Base-by-base conservation (phyloP, 768 basidiomycete genomes). In the Trametes elegans region DNA sequence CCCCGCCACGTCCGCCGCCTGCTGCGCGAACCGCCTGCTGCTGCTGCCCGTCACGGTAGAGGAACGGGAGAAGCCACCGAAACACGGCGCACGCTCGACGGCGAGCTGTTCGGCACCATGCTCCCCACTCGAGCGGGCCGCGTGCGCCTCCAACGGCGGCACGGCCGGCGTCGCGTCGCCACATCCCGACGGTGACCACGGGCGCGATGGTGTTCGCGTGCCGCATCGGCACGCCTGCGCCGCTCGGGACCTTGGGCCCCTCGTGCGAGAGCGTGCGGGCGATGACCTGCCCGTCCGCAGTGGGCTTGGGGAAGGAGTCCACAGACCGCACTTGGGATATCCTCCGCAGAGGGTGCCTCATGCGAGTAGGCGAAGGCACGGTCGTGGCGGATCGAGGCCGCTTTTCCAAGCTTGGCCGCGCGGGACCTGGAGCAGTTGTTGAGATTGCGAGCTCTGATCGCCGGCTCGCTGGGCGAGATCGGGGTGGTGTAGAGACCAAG, bases 11-110 rank as follows among this genome's bases (percentile, higher is more conserved):
- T 43, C 62, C 43, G 23, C 59, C 46, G 18, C 53, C 55, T 31
- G 53, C 61, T 34, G 62, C 29, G 48, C 66, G 69, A 65, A 41
- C 11, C n/a, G n/a, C n/a, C n/a, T 41, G 16, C 36, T 53, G 59
- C 28, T 72, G 59, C 57, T 69, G 49, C n/a, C 68, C 66, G 51
- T 76, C 73, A 28, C 59, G 77, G 69, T 63, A 78, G 63, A 85
- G 74, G 23, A 75, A 74, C 3, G 55, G 62, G 19, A 43, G 51
- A 11, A 55, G 54, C 57, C 53, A 60, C 7, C 45, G 29, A 53
- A 56, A 56, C 23, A 54, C 44, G 9, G 53, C 21, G 31, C 55
- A 23, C 48, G 46, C 21, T 34, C 21, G 57, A 39, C 11, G 53
- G 27, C 6, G 42, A 42, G 7, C 57, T 44, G 29, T 53, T 46